These are phyloP conservation scores for Harrya chromipes DNA, from an alignment of 768 basidiomycete species.

Conservation along the genomic window DNA sequence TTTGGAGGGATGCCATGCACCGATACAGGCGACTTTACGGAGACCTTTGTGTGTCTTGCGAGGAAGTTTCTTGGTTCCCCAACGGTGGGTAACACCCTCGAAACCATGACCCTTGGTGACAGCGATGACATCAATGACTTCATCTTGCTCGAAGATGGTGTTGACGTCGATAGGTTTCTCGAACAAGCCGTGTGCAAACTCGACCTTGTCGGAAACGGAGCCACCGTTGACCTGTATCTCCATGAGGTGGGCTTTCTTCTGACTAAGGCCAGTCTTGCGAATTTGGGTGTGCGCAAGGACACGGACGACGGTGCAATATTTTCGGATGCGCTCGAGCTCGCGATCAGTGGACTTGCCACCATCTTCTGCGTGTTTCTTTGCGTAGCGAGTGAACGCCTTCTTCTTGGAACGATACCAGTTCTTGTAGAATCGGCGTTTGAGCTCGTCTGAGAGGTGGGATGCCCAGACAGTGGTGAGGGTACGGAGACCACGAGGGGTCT, in stretches of 20 bases:
- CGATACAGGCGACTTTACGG: conserved; percentile 98
- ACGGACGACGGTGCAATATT: conserved; percentile 99
- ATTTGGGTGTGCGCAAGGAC: conserved; percentile 99
- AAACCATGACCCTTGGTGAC: conserved; percentile 99
- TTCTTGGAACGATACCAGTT: conserved; percentile 99
- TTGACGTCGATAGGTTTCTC: conserved; percentile 92
- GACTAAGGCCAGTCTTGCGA: conserved; percentile 93
- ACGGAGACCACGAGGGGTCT: conserved; percentile 98
- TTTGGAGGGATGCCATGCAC: conserved; percentile 98
- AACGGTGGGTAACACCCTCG: conserved; percentile 98
- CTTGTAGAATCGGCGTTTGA: conserved; percentile 99
- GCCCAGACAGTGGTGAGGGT: conserved; percentile 99
- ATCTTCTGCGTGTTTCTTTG: conserved; percentile 98
- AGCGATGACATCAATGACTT: conserved; percentile 94
- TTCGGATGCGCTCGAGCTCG: conserved; percentile 98
- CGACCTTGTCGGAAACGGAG: conserved; percentile 93
- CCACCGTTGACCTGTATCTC: conserved; percentile 99
- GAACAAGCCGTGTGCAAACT: conserved; percentile 89
- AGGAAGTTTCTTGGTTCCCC: conserved; percentile 99
- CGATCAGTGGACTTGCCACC: conserved; percentile 87
- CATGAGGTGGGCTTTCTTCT: conserved; percentile 99
- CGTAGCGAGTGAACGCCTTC: conserved; percentile 99
- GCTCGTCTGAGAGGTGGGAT: conserved; percentile 93
- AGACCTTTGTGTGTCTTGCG: conserved; percentile 99
- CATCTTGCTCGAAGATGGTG: conserved; percentile 92